phyloP scores from a whole-genome alignment of 2,329 filamentous ascomycete species.

The Aschersonia sp. region DNA sequence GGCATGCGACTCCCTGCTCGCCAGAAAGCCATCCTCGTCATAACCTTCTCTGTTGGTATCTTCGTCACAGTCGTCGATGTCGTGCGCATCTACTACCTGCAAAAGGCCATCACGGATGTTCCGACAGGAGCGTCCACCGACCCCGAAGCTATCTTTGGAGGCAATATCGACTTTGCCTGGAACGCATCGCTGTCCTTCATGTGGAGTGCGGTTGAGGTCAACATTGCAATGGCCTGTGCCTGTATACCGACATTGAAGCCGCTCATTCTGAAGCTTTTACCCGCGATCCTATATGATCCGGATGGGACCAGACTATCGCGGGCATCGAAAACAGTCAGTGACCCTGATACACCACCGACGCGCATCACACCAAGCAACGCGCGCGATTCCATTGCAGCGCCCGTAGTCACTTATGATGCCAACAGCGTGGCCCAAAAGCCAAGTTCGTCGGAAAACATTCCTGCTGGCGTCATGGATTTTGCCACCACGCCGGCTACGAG shows the following conservation, averaged over 20 bases:
- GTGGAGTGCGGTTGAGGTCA: constrained; percentile 90
- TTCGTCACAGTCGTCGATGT: constrained; percentile 85
- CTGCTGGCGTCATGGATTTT: constrained; percentile 28
- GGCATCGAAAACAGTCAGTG: constrained; percentile 13
- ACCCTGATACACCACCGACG: constrained; percentile 14
- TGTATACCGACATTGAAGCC: constrained; percentile 91
- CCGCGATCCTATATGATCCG: constrained; percentile 38
- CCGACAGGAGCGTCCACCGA: constrained; percentile 21
- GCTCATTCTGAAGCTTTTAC: constrained; percentile 52
- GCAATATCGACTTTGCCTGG: constrained; percentile 43
- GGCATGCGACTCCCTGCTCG: constrained; percentile 70
- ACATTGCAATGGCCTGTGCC: constrained; percentile 76
- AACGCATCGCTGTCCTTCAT: constrained; percentile 76
- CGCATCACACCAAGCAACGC: constrained; percentile 4
- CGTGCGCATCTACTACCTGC: constrained; percentile 77
- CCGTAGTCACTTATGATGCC: neutral
- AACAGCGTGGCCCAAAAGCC: neutral
- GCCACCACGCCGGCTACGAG: constrained; percentile 26
- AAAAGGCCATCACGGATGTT: constrained; percentile 45
- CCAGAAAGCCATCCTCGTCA: constrained; percentile 75
- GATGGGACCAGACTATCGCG: constrained; percentile 21
- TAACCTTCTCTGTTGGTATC: constrained; percentile 75
- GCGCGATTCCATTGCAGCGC: neutral
- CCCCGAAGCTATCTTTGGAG: constrained; percentile 31
- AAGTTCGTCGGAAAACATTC: constrained; percentile 10